Base-by-base conservation (phyloP, 495 filamentous ascomycete genomes). In the Jackrogersella minutella region DNA sequence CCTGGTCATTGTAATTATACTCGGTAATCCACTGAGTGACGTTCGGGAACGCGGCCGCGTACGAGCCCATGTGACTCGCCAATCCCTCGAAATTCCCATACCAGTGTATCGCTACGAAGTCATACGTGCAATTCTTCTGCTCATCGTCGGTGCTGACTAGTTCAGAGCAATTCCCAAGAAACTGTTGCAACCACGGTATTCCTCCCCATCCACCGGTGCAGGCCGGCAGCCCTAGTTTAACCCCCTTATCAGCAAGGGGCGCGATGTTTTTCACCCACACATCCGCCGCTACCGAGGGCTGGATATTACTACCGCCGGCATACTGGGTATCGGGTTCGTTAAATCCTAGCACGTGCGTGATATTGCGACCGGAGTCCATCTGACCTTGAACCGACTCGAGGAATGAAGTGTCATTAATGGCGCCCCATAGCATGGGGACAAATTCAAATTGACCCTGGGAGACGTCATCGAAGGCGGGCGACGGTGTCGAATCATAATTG, bases 371-470 rank as follows among this genome's bases (percentile, higher is more conserved):
- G 14, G 66, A 63, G 30, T 75, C 62, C 59, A 90, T 81, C 66
- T 86, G 78, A 8, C 62, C 28, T 43, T 70, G 76, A 21, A 92
- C 80, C 13, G 77, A 79, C 43, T 81, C 75, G 28, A 86, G 75
- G 74, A 91, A 91, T 9, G 81, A 72, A 5, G 78, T 85, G 54
- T 84, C 80, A 68, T 73, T 75, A 44, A 78, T 71, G n/a, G 72
- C 57, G 26, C 90, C 90, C 88, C 87, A 93, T 28, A 92, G 81
- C 90, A 91, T 91, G 28, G 91, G 90, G n/a, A 93, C 88, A 68
- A 91, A 93, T 70, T 91, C 77, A 64, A 92, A 83, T 0, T 79
- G 58, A 68, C 74, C 64, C 65, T 85, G 76, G 6, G 78, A 40
- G 41, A 74, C 51, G 53, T 76, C 75, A 26, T 70, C 51, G 75